Percentiles rank a stretch among this genome's conserved stretches.
These are phyloP conservation scores for Apiospora phragmitis DNA, from an alignment of 2,329 filamentous ascomycete species.

Conservation along the genomic window DNA sequence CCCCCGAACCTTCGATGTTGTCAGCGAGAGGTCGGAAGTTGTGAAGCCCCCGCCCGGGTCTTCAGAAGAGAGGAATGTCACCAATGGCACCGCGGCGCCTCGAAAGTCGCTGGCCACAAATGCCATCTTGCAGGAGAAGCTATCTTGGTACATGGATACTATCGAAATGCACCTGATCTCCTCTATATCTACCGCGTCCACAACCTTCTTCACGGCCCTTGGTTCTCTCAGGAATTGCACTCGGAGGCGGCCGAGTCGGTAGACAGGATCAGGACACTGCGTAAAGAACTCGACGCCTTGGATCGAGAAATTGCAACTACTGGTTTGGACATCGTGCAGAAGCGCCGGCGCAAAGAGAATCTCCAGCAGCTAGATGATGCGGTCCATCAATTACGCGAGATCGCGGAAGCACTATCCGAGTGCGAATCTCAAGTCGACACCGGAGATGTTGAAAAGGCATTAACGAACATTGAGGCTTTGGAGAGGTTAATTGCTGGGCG, in stretches of 20 bases:
- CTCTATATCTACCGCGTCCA: constrained; percentile 92
- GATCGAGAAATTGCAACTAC: constrained; percentile 86
- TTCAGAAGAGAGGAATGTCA: constrained; percentile 51
- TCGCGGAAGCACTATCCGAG: constrained; percentile 71
- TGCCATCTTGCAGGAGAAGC: constrained; percentile 94
- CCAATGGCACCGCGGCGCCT: constrained; percentile 62
- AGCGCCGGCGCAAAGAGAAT: constrained; percentile 81
- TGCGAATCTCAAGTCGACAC: constrained; percentile 83
- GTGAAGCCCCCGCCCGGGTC: constrained; percentile 65
- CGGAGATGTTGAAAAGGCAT: constrained; percentile 79
- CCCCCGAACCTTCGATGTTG: constrained; percentile 91
- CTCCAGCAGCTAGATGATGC: constrained; percentile 79
- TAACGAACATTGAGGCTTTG: constrained; percentile 74
- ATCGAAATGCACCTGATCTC: constrained; percentile 96
- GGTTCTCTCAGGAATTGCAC: constrained; percentile 90
- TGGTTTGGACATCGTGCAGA: constrained; percentile 82
- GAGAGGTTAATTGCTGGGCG: constrained; percentile 77
- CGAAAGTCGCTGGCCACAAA: constrained; percentile 93
- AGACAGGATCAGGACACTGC: constrained; percentile 75
- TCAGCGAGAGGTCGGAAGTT: constrained; percentile 96
- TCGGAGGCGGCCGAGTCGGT: constrained; percentile 92
- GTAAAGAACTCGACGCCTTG: constrained; percentile 76
- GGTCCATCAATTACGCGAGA: constrained; percentile 76
- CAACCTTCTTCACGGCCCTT: constrained; percentile 92
- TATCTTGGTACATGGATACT: constrained; percentile 99